Evolutionary conservation across 805 yeast species (phyloP).

Genomic region (Barnettozyma sp.): DNA sequence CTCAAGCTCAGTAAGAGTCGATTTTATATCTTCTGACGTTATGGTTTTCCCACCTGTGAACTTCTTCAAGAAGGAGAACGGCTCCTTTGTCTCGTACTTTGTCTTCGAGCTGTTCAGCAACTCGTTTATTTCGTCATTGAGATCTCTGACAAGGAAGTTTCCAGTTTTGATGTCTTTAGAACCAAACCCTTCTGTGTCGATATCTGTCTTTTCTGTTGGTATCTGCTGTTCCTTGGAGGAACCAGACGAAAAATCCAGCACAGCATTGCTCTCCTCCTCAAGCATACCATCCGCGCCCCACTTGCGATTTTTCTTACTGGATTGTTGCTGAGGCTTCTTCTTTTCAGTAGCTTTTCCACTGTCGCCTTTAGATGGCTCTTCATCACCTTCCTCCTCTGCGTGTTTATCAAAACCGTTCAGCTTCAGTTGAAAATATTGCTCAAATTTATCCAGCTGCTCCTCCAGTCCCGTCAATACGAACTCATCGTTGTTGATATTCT

Average conservation of each 20-base stretch:
- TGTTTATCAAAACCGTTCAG: slow-evolving; percentile 23
- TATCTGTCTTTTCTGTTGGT: slow-evolving; percentile 19
- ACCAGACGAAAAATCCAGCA: slow-evolving; percentile 49
- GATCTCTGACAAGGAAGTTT: slow-evolving; percentile 58
- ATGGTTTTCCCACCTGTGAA: slow-evolving; percentile 65
- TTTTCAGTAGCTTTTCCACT: slow-evolving; percentile 7
- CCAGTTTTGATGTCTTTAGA: slow-evolving; percentile 39
- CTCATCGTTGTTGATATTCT: slow-evolving; percentile 25
- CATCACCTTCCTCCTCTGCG: no score
- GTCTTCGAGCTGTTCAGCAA: slow-evolving; percentile 29
- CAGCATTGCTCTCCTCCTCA: slow-evolving; percentile 37
- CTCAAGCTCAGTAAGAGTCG: slow-evolving; percentile 57
- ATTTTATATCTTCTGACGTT: slow-evolving; percentile 54
- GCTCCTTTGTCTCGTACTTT: slow-evolving; percentile 27
- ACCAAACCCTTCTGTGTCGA: slow-evolving; percentile 33
- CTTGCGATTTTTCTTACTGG: slow-evolving; percentile 44
- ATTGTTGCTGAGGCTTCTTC: slow-evolving; percentile 14
- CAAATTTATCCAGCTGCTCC: slow-evolving; percentile 33
- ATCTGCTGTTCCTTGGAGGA: no score
- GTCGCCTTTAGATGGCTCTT: slow-evolving; percentile 13
- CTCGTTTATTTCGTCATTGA: slow-evolving; percentile 45
- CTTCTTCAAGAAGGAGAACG: slow-evolving; percentile 54
- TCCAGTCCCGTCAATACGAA: slow-evolving; percentile 26
- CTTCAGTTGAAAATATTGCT: slow-evolving; percentile 32
- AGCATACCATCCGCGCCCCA: slow-evolving; percentile 62